Evolutionary conservation across 176 grass and related monocot species (phyloP), one percentile per base, ranked within the genome.

Genomic region (Lolium multiflorum): DNA sequence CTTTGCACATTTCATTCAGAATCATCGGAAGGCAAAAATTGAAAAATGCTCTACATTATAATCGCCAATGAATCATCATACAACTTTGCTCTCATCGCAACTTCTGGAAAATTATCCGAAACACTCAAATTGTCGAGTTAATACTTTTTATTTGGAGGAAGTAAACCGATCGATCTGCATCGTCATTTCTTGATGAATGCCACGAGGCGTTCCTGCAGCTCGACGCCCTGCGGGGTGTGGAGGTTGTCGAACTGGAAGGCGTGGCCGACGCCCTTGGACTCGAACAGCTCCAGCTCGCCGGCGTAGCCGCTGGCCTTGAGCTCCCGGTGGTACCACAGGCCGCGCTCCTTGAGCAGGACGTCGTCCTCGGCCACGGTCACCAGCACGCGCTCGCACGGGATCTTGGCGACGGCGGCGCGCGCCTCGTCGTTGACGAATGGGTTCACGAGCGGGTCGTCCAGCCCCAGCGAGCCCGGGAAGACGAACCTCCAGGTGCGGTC

Each of bases 311-410:
- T 87, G 11, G 84, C 86, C 80, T 73, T 89, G 79, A 94, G 58
- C 89, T 87, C 89, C 74, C 84, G 79, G 81, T 71, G 11, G 90
- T 94, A 92, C 77, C 87, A 89, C 50, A 89, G 60, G 59, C 43
- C 93, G 50, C 92, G 83, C 79, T 94, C 89, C 84, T 71, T 88
- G 82, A 91, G 87, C 76, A 90, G 54, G n/a, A 81, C 21, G 68
- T 94, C 93, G 44, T 80, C 22, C 81, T 92, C 93, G 44, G 93
- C 89, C 0, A 84, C 41, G 81, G 87, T 90, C 31, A 94, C 93
- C 47, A 90, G 89, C 72, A 92, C 87, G 62, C 93, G 84, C 16
- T 66, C 46, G 90, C 84, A 94, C 0, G 68, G 81, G 85, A 91
- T 91, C 43, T 18, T 73, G 1, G 73, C 77, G 31, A 41, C 22